A percentile compares a stretch with the other conserved stretches of the same genome.
Evolutionary conservation across 345 rosid genomes (phyloP).

Genomic region (Salix purpurea): DNA sequence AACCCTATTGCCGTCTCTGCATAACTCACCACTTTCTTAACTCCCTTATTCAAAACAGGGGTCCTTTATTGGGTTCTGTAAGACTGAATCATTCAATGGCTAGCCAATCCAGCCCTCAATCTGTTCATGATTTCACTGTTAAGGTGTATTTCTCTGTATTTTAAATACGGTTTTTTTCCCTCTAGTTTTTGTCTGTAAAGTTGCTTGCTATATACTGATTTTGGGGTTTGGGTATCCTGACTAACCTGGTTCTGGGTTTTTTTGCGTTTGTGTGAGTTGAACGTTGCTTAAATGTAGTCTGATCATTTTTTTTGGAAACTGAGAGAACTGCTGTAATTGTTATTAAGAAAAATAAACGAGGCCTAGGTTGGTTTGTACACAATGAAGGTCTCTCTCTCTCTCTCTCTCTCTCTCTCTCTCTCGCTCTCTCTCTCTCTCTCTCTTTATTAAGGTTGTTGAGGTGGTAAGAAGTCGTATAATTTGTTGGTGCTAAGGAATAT

Average conservation of each 20-base stretch:
- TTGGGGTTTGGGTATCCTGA: neutral
- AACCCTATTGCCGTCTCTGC: slow-evolving; percentile 20
- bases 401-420: too few species aligned
- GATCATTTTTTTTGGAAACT: neutral
- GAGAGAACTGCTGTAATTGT: neutral
- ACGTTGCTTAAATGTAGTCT: neutral
- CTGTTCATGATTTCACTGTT: slow-evolving; percentile 76
- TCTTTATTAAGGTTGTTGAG: neutral
- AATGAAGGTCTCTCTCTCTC: neutral
- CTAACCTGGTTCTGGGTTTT: neutral
- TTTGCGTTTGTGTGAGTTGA: neutral
- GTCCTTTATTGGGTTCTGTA: slow-evolving; percentile 13
- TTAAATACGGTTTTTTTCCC: neutral
- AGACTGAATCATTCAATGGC: slow-evolving; percentile 63
- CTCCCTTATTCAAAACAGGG: slow-evolving; percentile 17
- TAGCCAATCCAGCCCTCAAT: slow-evolving; percentile 42
- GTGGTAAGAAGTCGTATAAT: neutral
- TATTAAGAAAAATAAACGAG: neutral
- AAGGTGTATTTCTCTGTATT: slow-evolving; percentile 40
- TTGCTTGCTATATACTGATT: neutral
- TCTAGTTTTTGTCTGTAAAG: neutral
- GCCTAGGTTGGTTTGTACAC: neutral
- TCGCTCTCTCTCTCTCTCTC: neutral
- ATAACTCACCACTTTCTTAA: slow-evolving; percentile 19
- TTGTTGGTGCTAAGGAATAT: neutral